Base-by-base conservation (phyloP, 441 rosid genomes). In the Hura crepitans region DNA sequence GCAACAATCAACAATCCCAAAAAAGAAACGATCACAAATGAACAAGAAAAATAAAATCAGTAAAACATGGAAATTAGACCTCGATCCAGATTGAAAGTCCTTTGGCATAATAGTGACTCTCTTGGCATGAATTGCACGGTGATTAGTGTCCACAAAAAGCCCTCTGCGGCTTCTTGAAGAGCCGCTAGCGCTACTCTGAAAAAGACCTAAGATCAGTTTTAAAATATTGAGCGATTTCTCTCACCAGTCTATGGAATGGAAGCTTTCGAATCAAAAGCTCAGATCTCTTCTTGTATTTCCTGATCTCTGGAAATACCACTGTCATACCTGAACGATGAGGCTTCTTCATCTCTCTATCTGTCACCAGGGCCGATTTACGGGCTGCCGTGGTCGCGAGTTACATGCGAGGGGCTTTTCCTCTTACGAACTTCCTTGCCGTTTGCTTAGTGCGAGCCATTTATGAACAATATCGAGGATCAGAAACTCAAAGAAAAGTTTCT, bases 391-490 rank as follows among this genome's bases (percentile, higher is more conserved):
- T 74, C 3, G 81, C 81, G 62, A 78, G 70, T 72, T 78, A 75
- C 70, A 74, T 74, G 14, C 81, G 58, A 4, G 78, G 81, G 9
- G 78, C 81, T 25, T 77, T 77, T 18, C 80, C 80, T 39, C 80
- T 74, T 0, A 74, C 73, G 33, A 74, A 77, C 39, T 77, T 78
- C 37, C 81, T 65, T 7, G 81, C 78, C 4, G 81, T 78, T 42
- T 74, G 81, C 75, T 78, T 78, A 20, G 81, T 78, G 9, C 78
- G 81, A 1, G 81, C 81, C 81, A 78, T 78, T 61, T 50, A n/a
- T n/a, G n/a, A n/a, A n/a, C n/a, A n/a, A n/a, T n/a, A n/a, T n/a
- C n/a, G n/a, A n/a, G n/a, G n/a, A n/a, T n/a, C n/a, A n/a, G n/a
- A n/a, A n/a, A n/a, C n/a, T n/a, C n/a, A n/a, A n/a, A n/a, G n/a